phyloP scores from a whole-genome alignment of 805 yeast genomes.

The Schwanniomyces vanrijiae region DNA sequence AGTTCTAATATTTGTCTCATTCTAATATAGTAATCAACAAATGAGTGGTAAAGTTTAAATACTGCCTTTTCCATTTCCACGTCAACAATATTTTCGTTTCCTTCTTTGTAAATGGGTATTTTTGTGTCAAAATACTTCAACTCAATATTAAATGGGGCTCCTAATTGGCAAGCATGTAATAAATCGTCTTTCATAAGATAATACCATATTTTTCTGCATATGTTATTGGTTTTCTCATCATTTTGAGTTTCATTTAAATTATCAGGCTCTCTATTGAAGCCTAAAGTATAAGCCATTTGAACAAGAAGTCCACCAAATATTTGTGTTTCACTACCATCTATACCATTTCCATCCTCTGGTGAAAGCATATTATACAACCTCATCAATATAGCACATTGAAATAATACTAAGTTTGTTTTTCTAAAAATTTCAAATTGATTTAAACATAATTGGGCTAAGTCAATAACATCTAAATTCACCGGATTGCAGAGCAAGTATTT shows the following conservation, averaged over 20 bases:
- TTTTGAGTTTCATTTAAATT: conserved; percentile 33
- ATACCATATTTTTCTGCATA: conserved; percentile 40
- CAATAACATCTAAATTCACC: conserved; percentile 26
- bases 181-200: conserved; percentile 28
- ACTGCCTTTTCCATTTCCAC: conserved; percentile 37
- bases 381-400: conserved; percentile 55
- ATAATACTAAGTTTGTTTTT: conserved; percentile 46
- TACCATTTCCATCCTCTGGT: conserved; percentile 59
- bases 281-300: conserved; percentile 68
- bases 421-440: conserved; percentile 31
- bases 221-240: conserved; percentile 21
- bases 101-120: conserved; percentile 33
- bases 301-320: conserved; percentile 54
- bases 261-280: conserved; percentile 67
- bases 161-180: conserved; percentile 30
- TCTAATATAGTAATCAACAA: conserved; percentile 27
- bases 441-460: conserved; percentile 36
- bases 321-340: conserved; percentile 62
- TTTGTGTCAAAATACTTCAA: conserved; percentile 28
- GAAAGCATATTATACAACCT: conserved; percentile 50
- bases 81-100: conserved; percentile 33
- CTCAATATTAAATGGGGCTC: conserved; percentile 31
- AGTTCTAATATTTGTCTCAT: conserved; percentile 24
- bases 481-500: conserved; percentile 31
- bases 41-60: conserved; percentile 26